phyloP scores from a whole-genome alignment of 2,329 filamentous ascomycete genomes.

The Tolypocladium cylindrosporum region DNA sequence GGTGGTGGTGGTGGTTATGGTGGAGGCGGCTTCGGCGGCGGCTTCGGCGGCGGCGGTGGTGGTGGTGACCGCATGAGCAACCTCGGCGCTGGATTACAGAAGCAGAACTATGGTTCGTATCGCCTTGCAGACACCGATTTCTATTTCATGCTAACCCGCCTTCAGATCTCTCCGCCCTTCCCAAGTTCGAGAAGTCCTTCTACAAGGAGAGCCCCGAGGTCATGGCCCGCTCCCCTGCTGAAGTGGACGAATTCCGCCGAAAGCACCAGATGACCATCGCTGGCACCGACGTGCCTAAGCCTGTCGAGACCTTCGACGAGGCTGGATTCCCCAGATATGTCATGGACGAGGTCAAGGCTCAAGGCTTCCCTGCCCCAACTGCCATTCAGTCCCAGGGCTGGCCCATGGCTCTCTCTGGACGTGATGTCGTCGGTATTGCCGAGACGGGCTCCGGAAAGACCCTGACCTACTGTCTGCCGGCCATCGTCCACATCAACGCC shows the following conservation, averaged over 20 bases:
- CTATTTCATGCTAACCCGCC: constrained; percentile 12
- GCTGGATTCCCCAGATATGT: constrained; percentile 95
- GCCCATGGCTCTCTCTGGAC: constrained; percentile 97
- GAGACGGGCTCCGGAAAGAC: constrained; percentile 99
- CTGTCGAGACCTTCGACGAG: constrained; percentile 95
- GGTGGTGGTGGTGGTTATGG: constrained; percentile 25
- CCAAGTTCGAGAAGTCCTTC: constrained; percentile 98
- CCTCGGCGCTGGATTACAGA: constrained; percentile 78
- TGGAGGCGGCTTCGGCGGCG: constrained; percentile 25
- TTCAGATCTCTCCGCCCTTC: constrained; percentile 63
- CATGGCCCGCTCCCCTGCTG: constrained; percentile 58
- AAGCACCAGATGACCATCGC: constrained; percentile 76
- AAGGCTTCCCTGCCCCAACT: constrained; percentile 88
- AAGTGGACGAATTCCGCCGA: constrained; percentile 82
- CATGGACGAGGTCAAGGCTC: constrained; percentile 96
- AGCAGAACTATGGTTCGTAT: constrained; percentile 75
- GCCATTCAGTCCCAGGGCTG: constrained; percentile 97
- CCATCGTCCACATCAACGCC: constrained; percentile 98
- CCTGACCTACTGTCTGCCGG: constrained; percentile 92
- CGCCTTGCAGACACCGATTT: too few species aligned
- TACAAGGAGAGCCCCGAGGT: constrained; percentile 93
- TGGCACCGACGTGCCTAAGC: constrained; percentile 76
- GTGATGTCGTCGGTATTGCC: constrained; percentile 96
- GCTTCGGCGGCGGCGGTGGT: constrained; percentile 40
- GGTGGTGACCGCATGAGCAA: constrained; percentile 89